phyloP scores from a whole-genome alignment of 1,284 basidiomycete species.

The Cutaneotrichosporon sp. region DNA sequence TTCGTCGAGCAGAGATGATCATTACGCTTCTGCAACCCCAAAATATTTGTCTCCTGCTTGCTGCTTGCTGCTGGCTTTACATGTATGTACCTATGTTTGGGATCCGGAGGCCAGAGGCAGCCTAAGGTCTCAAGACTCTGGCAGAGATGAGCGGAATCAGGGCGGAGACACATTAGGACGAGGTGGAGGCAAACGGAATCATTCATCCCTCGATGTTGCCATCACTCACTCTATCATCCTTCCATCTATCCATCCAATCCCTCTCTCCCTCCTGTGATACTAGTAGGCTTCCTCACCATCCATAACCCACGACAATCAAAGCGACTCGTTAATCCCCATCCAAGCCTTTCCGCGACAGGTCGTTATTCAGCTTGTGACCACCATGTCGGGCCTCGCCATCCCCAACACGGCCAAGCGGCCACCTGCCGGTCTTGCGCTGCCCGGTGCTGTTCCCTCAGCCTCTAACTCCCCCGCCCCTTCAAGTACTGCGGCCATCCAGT shows the following conservation, averaged over 20 bases:
- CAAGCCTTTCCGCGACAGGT: not conserved
- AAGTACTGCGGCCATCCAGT: not conserved
- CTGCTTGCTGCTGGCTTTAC: no score
- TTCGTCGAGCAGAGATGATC: no score
- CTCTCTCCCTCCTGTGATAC: not conserved
- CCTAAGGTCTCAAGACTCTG: no score
- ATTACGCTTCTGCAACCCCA: no score
- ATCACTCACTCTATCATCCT: not conserved
- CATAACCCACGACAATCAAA: not conserved
- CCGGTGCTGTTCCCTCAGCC: conserved; percentile 9
- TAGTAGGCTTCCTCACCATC: not conserved
- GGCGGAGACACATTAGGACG: no score
- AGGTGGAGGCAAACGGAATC: not conserved
- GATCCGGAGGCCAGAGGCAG: no score
- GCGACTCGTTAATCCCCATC: not conserved
- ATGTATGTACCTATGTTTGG: no score
- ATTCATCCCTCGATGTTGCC: not conserved
- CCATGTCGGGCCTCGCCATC: conserved; percentile 17
- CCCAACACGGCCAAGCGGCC: conserved; percentile 21
- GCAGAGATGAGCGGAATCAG: no score
- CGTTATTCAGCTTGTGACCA: not conserved
- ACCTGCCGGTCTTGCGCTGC: conserved; percentile 22
- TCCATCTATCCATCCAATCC: not conserved
- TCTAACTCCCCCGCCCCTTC: conserved; percentile 18
- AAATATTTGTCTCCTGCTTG: no score